Evolutionary conservation across 371 early-diverging fungal genomes (phyloP), one percentile per base, ranked within the genome.

Genomic region (Rhizopus sp.): DNA sequence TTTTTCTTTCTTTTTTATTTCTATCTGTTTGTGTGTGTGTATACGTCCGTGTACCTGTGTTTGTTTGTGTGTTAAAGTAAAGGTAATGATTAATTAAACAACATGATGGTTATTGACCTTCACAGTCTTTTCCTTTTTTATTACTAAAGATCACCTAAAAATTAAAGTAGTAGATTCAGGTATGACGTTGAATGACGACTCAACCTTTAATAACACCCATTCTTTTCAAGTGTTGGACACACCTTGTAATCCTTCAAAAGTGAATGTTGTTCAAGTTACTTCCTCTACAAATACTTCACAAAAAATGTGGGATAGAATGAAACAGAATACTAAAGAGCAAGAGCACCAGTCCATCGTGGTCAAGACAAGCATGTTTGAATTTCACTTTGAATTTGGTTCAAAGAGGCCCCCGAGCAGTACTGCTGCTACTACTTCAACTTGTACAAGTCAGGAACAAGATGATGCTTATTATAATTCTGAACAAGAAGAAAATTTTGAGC

Each of bases 201-300:
- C 46, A 23, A 9, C 46, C 29, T 50, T 50, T 48, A 56, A 37
- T 50, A 35, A 49, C 35, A 32, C 32, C 35, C 50, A 15, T 49
- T 49, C n/a, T 49, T 49, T 35, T 33, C 5, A 33, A 59, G 59
- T 64, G 39, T 59, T 64, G 59, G 55, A 58, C 55, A 64, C 46
- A 23, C 44, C 59, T 51, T 40, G 51, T 54, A 34, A 57, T 46
- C 59, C 64, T 53, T 55, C 64, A 55, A 55, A 62, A 57, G 66
- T 66, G 66, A 66, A 66, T 61, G 66, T 66, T 66, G 55, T 66
- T 58, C 53, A 66, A 62, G 62, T 66, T 57, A 64, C 52, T 57
- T 31, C 53, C 53, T 54, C 58, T 40, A 49, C 63, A 40, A 49
- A 50, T 40, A 45, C 60, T 57, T 44, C 56, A 57, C 54, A 57